Conservation (phyloP, 805 yeast genomes). For the Monosporozyma servazzii region DNA sequence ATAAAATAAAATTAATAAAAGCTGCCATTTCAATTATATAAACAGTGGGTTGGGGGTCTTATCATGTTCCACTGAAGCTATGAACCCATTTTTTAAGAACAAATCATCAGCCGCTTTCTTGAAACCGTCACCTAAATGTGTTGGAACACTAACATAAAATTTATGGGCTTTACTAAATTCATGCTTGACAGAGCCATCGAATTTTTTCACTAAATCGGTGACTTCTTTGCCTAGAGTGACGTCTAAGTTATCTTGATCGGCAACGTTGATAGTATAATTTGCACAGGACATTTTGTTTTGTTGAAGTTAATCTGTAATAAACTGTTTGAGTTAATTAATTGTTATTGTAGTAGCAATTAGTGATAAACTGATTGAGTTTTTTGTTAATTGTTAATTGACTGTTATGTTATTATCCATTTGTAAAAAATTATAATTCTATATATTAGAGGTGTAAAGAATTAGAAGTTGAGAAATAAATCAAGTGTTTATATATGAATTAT, state of each 20-base stretch:
- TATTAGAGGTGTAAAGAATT: too few relatives aligned
- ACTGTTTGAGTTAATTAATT: not conserved
- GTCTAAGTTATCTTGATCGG: not conserved
- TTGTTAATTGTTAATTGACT: too few relatives aligned
- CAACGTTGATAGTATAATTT: not conserved
- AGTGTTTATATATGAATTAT: not conserved
- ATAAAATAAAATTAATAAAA: too few relatives aligned
- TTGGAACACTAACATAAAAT: slow-evolving; percentile 3
- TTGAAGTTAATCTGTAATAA: not conserved
- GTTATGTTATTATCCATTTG: too few relatives aligned
- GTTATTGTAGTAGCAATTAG: not conserved
- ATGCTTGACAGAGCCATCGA: slow-evolving; percentile 40
- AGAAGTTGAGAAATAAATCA: not conserved
- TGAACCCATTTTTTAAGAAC: slow-evolving; percentile 12
- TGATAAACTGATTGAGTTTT: too few relatives aligned
- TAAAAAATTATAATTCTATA: too few relatives aligned
- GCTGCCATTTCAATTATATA: too few relatives aligned
- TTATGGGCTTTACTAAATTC: slow-evolving; percentile 36
- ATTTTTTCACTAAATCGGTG: slow-evolving; percentile 26
- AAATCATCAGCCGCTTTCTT: slow-evolving; percentile 10
- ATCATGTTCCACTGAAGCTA: slow-evolving; percentile 20
- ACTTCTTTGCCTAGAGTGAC: slow-evolving; percentile 15
- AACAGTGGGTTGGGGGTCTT: slow-evolving; percentile 18
- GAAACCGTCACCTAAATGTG: not conserved
- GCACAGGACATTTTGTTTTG: not conserved